Evolutionary conservation across 148 eudicot genomes (phyloP), one percentile per base, ranked within the genome.

Genomic region (Fallopia convolvulus): DNA sequence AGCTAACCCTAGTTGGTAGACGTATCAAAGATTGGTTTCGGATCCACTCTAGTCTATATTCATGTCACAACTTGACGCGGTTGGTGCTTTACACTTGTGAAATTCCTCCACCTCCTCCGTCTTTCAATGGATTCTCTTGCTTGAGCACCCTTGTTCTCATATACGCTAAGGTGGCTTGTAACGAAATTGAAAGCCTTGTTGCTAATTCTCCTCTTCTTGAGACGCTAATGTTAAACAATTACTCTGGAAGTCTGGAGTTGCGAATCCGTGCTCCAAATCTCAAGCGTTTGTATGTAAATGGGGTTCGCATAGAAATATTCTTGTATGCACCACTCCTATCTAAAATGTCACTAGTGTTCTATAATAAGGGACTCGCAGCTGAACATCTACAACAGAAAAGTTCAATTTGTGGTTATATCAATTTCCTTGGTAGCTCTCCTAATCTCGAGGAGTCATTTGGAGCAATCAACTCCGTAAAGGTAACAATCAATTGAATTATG

Each of bases 51-150:
- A 84, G 88, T 79, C 71, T 91, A 23, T 91, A 85, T 63, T 84
- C 84, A 26, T 89, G 81, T 79, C 74, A 52, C 32, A 88, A 88
- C 44, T 70, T 91, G 84, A 81, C 82, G 20, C 83, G 80, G 70
- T 85, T 91, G 83, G 93, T 88, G 85, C 88, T 91, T 36, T 82
- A 83, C 66, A 85, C 86, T n/a, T 91, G 93, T 82, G 89, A 89
- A 68, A 75, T 91, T 81, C 85, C 86, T 77, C 91, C 89, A 18
- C 91, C 97, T 0, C 75, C 80, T 9, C 15, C 17, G 15, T 49
- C 71, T 3, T 91, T 91, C 40, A 81, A 70, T 72, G 97, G 97
- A 9, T 91, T 91, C 52, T 52, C 66, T 11, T 76, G 76, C 72
- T 83, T 91, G 82, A 90, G 80, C 78, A 61, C 79, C 75, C 89